phyloP scores from a whole-genome alignment of 371 early-diverging fungal species.

The Circinella umbellata region DNA sequence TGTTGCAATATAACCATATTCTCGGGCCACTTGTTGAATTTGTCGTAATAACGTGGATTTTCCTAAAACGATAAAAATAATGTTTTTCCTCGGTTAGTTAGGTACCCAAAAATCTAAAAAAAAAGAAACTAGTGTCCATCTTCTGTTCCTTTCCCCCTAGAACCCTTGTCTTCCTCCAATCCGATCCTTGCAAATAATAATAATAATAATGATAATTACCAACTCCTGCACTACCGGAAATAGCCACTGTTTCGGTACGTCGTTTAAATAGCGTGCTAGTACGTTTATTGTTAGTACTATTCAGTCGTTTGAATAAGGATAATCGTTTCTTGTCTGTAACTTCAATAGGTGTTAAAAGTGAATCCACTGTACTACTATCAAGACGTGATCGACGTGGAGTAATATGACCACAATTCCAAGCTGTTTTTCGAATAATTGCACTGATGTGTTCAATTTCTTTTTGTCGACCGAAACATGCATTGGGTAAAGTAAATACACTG shows the following conservation, averaged over 20 bases:
- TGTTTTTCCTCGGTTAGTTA: too few relatives aligned
- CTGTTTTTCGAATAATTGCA: constrained; percentile 41
- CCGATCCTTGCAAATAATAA: too few relatives aligned
- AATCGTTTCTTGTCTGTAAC: constrained; percentile 3
- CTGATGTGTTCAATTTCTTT: constrained; percentile 40
- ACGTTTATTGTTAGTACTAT: constrained; percentile 10
- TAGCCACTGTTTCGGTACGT: constrained; percentile 46
- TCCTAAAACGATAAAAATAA: constrained; percentile 17
- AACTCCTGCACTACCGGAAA: constrained; percentile 49
- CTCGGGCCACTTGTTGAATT: constrained; percentile 44
- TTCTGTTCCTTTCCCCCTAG: too few relatives aligned
- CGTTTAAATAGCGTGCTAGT: constrained; percentile 25
- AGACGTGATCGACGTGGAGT: constrained; percentile 18
- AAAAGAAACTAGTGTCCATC: too few relatives aligned
- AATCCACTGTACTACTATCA: constrained; percentile 13
- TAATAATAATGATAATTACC: constrained; percentile 19
- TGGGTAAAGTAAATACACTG: constrained; percentile 60
- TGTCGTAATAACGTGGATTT: constrained; percentile 48
- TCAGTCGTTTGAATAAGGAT: constrained; percentile 4
- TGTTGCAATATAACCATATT: constrained; percentile 51
- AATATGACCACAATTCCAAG: constrained; percentile 35
- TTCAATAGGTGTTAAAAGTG: constrained; percentile 21
- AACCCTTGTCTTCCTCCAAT: too few relatives aligned
- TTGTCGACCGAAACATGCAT: constrained; percentile 52
- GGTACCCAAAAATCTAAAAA: too few relatives aligned